A percentile compares a stretch with the other conserved stretches of the same genome.
These are phyloP conservation scores for Plicaturopsis crispa DNA, from an alignment of 768 basidiomycete genomes.

Conservation along the genomic window DNA sequence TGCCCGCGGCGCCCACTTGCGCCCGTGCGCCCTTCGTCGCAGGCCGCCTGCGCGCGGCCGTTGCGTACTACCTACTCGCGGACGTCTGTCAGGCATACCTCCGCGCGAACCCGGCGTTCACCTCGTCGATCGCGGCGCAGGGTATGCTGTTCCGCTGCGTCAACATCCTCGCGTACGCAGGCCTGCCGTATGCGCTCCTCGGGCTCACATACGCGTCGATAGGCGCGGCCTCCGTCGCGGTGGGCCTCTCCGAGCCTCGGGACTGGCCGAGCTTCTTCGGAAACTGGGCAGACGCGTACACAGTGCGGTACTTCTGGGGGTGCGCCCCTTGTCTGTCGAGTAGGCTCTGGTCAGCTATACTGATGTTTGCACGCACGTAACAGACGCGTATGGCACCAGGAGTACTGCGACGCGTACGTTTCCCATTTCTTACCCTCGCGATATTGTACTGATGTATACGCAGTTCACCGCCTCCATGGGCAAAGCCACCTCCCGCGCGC, in stretches of 20 bases:
- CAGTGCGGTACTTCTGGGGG: constrained; percentile 33
- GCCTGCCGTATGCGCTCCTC: constrained; percentile 1
- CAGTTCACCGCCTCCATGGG: constrained; percentile 18
- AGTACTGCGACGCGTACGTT: constrained; percentile 17
- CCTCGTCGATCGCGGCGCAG: constrained; percentile 3
- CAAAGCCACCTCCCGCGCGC: constrained; percentile 8
- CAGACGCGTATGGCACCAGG: constrained; percentile 26
- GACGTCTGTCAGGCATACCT: background rate
- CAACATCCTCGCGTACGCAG: constrained; percentile 1
- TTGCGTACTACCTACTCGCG: background rate
- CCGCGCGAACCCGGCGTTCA: background rate
- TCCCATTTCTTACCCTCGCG: background rate
- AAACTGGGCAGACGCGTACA: constrained; percentile 23
- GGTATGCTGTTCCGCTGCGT: background rate
- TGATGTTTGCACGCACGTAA: too few relatives aligned
- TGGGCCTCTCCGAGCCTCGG: constrained; percentile 17
- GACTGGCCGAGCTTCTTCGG: constrained; percentile 34
- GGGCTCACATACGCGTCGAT: background rate
- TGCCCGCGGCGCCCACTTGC: background rate
- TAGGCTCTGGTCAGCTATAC: background rate
- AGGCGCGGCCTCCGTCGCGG: constrained; percentile 6
- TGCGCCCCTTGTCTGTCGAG: constrained; percentile 12
- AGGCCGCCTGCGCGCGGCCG: background rate
- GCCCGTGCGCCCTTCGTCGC: background rate
- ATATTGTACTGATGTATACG: background rate